Evolutionary conservation across 2,329 filamentous ascomycete genomes (phyloP).

Genomic region (Chrysoporthe austroafricana): DNA sequence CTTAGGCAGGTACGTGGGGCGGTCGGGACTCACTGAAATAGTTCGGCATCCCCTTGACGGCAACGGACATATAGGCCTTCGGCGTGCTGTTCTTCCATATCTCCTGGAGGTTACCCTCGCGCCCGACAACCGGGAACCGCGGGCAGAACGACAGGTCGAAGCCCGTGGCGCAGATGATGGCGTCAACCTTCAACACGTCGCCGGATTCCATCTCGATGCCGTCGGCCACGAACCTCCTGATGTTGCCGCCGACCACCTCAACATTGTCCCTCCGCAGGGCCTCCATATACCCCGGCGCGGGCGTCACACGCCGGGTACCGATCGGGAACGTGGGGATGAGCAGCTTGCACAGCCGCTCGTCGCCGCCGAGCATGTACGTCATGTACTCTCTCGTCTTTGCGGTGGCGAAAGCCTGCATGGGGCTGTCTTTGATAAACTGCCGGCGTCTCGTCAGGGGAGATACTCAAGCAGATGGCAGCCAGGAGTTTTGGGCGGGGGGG

Average conservation of each 20-base stretch:
- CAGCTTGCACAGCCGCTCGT: conserved; percentile 53
- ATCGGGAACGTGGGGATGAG: conserved; percentile 55
- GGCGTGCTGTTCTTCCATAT: conserved; percentile 49
- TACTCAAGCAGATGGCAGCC: conserved; percentile 9
- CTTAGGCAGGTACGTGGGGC: too few species aligned
- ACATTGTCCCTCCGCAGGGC: conserved; percentile 52
- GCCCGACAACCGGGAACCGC: conserved; percentile 54
- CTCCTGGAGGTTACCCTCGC: conserved; percentile 55
- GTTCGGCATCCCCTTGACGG: conserved; percentile 56
- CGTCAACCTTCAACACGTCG: conserved; percentile 55
- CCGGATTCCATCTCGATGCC: conserved; percentile 54
- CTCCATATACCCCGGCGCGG: conserved; percentile 54
- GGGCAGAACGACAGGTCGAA: conserved; percentile 59
- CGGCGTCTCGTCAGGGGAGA: neutral
- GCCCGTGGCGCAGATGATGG: conserved; percentile 61
- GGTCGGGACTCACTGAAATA: conserved; percentile 54
- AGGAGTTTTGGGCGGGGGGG: neutral
- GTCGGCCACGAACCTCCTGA: conserved; percentile 50
- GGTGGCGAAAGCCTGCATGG: conserved; percentile 46
- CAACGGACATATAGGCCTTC: conserved; percentile 57
- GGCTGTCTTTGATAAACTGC: conserved; percentile 46
- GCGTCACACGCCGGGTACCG: conserved; percentile 54
- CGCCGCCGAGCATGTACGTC: conserved; percentile 49
- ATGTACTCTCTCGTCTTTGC: conserved; percentile 51
- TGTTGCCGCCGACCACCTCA: conserved; percentile 49